Percentiles rank a stretch among this genome's conserved stretches.
These are phyloP conservation scores for Rhazya stricta DNA, from an alignment of 257 asterid species.

Conservation along the genomic window DNA sequence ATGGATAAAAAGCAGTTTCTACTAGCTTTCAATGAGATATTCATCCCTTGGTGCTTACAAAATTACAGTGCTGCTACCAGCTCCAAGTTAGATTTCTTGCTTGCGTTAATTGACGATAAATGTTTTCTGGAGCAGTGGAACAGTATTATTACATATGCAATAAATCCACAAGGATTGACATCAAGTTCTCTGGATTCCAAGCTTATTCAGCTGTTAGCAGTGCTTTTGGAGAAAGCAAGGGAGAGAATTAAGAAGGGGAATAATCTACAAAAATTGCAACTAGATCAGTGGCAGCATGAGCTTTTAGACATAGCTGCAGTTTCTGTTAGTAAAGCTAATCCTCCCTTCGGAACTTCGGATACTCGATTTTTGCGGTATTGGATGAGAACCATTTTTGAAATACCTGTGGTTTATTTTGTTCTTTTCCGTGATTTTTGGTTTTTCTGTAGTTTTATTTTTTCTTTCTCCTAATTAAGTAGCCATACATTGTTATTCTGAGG, in stretches of 20 bases:
- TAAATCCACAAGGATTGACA: slow-evolving; percentile 28
- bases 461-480: neutral
- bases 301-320: slow-evolving; percentile 70
- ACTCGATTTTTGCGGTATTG: slow-evolving; percentile 61
- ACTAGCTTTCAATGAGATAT: slow-evolving; percentile 48
- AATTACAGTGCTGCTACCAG: slow-evolving; percentile 36
- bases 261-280: slow-evolving; percentile 33
- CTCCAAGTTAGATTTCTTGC: slow-evolving; percentile 75
- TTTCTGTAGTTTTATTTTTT: neutral
- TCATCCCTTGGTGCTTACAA: slow-evolving; percentile 82
- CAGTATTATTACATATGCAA: slow-evolving; percentile 48
- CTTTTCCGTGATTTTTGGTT: neutral
- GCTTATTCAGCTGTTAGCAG: slow-evolving; percentile 44
- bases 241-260: slow-evolving; percentile 37
- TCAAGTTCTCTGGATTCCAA: slow-evolving; percentile 33
- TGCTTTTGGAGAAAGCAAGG: slow-evolving; percentile 78
- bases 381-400: slow-evolving; percentile 14
- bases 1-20: slow-evolving; percentile 48
- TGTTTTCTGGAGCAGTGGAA: slow-evolving; percentile 80
- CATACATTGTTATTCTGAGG: neutral
- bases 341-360: slow-evolving; percentile 49
- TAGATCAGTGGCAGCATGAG: slow-evolving; percentile 55
- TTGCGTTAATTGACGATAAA: slow-evolving; percentile 72
- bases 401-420: neutral
- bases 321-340: slow-evolving; percentile 42